Conservation (phyloP, 2,329 filamentous ascomycete species). For the Aspergillus sergii region DNA sequence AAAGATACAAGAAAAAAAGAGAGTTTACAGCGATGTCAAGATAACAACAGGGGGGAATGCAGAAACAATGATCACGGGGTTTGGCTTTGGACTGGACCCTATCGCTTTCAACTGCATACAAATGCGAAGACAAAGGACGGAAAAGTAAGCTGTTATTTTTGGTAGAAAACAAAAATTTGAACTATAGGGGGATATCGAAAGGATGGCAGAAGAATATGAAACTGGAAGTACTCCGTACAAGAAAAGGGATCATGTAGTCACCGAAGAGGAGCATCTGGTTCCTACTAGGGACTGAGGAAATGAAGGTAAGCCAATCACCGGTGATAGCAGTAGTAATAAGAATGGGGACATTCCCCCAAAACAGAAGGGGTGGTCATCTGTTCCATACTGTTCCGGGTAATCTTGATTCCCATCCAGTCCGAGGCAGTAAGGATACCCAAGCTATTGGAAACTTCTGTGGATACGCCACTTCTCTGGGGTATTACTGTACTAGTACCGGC, state of each 20-base stretch:
- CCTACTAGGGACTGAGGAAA: neutral
- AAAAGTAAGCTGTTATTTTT: neutral
- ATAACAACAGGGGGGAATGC: neutral
- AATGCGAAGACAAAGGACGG: neutral
- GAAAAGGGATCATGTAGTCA: neutral
- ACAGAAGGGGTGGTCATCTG: constrained; percentile 1
- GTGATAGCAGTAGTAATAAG: neutral
- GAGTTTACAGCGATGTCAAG: neutral
- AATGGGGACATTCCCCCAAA: neutral
- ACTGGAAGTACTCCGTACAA: neutral
- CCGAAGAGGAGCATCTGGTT: neutral
- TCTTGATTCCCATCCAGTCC: constrained; percentile 2
- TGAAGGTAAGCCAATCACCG: neutral
- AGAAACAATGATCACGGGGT: neutral
- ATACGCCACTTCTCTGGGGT: constrained; percentile 2
- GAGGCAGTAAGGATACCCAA: constrained; percentile 3
- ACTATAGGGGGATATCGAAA: neutral
- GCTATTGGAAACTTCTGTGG: constrained; percentile 3
- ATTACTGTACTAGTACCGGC: neutral
- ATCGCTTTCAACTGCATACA: neutral
- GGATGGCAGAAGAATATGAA: neutral
- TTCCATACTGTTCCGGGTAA: neutral
- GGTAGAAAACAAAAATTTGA: neutral
- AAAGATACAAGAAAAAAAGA: neutral
- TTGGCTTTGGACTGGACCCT: neutral